Evolutionary conservation across 768 basidiomycete species (phyloP), one percentile per base, ranked within the genome.

Genomic region (Suillus cothurnatus): DNA sequence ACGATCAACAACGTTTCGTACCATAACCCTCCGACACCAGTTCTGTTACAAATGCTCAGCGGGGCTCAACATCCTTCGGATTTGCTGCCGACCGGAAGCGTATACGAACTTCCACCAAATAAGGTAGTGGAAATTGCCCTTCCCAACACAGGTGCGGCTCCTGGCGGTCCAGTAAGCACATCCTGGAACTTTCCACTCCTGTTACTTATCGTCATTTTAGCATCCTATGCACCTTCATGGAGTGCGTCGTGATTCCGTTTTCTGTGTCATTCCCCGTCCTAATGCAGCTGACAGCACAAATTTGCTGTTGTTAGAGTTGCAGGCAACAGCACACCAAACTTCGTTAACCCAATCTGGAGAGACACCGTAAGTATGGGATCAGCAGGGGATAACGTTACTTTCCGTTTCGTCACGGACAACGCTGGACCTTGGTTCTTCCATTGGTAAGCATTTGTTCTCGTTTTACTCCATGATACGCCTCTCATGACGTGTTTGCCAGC

Each of bases 391-490:
- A 75, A 83, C 69, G 82, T 84, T 36, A 83, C 83, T 4, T 78
- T 91, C 60, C 82, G 88, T 41, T 90, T 88, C 74, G 70, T 77
- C 28, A 88, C 88, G 5, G 84, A 91, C 70, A 91, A 91, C 73
- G 82, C 88, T 5, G 90, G 90, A 12, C 84, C 84, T 4, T 88
- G 87, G 84, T 77, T 84, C 68, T 67, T 84, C 39, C 83, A 84
- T 66, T 84, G 76, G 76, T 73, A 34, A 59, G 70, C 39, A 60
- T 11, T 17, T 5, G 8, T 45, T 52, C n/a, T 39, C 38, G 14
- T 17, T 19, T 23, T 7, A 36, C 61, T 38, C 28, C 49, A 6
- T n/a, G 26, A 11, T 32, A 28, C 52, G 3, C 34, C 17, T 14
- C 19, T 11, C 23, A 61, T 69, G 60, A 72, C 17, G 57, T 2